Conservation (phyloP, 2,329 filamentous ascomycete genomes). For the Penicillium sp. region DNA sequence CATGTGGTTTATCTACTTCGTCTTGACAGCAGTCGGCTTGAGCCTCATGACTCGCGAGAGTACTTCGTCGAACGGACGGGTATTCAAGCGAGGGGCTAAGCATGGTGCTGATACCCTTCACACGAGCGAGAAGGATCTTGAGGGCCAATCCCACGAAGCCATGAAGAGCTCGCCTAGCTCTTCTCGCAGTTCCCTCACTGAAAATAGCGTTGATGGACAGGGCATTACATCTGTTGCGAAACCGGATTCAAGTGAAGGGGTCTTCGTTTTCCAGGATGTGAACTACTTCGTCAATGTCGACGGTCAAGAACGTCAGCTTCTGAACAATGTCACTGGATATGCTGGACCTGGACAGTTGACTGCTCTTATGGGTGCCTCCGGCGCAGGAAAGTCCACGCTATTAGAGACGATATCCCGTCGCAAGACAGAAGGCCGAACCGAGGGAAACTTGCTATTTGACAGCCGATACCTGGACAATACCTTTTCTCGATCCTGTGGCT, state of each 20-base stretch:
- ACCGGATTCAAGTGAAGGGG: background rate
- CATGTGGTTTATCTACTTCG: slow-evolving; percentile 76
- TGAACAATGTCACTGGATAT: slow-evolving; percentile 63
- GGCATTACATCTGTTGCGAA: background rate
- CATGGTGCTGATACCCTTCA: background rate
- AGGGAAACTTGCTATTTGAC: slow-evolving; percentile 40
- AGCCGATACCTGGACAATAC: slow-evolving; percentile 37
- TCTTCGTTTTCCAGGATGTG: background rate
- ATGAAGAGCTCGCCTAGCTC: too few species aligned
- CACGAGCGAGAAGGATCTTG: background rate
- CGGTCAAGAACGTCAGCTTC: slow-evolving; percentile 42
- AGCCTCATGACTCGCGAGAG: slow-evolving; percentile 50
- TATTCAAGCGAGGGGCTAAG: background rate
- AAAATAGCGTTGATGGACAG: too few species aligned
- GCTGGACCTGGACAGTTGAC: slow-evolving; percentile 72
- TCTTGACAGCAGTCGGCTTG: slow-evolving; percentile 55
- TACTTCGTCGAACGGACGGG: background rate
- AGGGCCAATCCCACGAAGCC: background rate
- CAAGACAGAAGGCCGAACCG: slow-evolving; percentile 37
- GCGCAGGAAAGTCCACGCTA: slow-evolving; percentile 47
- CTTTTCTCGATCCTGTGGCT: slow-evolving; percentile 51
- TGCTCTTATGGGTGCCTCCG: slow-evolving; percentile 73
- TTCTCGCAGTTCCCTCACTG: too few species aligned
- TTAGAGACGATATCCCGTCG: slow-evolving; percentile 42
- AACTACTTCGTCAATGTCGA: background rate